Conservation (phyloP, 306 rosid species). For the Ormosia semicastrata region DNA sequence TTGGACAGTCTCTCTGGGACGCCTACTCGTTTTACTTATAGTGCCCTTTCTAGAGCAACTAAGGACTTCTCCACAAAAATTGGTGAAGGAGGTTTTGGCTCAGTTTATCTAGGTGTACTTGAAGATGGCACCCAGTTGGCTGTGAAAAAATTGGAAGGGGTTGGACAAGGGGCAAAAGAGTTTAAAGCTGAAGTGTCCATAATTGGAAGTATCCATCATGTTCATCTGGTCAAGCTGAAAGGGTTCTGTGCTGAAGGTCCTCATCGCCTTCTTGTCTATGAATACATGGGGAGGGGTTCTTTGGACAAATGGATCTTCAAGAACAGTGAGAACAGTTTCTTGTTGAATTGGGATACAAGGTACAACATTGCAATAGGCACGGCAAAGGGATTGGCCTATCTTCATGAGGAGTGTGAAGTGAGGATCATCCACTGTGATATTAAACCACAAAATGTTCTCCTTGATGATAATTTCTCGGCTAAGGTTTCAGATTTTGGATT, state of each 20-base stretch:
- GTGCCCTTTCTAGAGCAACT: constrained; percentile 69
- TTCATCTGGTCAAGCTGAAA: constrained; percentile 68
- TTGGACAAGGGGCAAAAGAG: constrained; percentile 89
- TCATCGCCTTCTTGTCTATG: constrained; percentile 72
- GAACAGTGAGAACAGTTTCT: constrained; percentile 48
- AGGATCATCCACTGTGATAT: constrained; percentile 88
- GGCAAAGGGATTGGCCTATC: constrained; percentile 84
- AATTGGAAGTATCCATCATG: constrained; percentile 92
- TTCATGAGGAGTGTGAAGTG: constrained; percentile 89
- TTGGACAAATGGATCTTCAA: constrained; percentile 76
- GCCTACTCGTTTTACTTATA: constrained; percentile 68
- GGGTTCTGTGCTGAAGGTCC: constrained; percentile 67
- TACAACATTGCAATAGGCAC: constrained; percentile 88
- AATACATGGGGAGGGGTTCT: constrained; percentile 75
- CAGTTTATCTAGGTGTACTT: constrained; percentile 79
- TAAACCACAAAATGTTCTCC: constrained; percentile 89
- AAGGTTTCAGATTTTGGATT: constrained; percentile 91
- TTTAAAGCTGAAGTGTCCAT: constrained; percentile 86
- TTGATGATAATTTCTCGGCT: constrained; percentile 65
- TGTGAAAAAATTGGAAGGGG: constrained; percentile 89
- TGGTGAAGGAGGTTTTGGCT: constrained; percentile 93
- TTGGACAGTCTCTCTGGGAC: constrained; percentile 59
- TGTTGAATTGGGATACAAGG: constrained; percentile 77
- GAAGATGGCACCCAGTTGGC: constrained; percentile 74
- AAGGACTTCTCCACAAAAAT: constrained; percentile 70